Conservation (phyloP, 257 asterid genomes). For the Lavandula angustifolia region DNA sequence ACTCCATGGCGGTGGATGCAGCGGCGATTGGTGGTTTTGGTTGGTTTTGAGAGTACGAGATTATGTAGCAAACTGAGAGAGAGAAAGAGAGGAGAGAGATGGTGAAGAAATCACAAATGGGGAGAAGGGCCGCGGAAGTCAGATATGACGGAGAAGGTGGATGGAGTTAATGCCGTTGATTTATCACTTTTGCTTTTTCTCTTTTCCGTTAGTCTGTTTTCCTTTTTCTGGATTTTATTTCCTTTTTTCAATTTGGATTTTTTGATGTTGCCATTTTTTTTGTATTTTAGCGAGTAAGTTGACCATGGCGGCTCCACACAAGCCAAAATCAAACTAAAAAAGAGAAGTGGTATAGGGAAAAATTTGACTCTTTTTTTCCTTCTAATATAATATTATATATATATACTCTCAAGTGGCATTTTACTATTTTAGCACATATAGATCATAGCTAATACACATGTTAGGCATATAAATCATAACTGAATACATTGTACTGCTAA, state of each 20-base stretch:
- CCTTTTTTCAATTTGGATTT: not conserved
- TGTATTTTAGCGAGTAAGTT: not conserved
- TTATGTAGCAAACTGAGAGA: slow-evolving; percentile 1
- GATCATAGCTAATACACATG: not conserved
- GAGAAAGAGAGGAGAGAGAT: not conserved
- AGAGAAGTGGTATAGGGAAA: not conserved
- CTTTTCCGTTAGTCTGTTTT: not conserved
- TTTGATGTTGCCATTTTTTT: not conserved
- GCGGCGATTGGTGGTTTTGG: slow-evolving; percentile 27
- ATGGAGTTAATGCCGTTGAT: slow-evolving; percentile 34
- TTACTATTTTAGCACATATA: not conserved
- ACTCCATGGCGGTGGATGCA: slow-evolving; percentile 27
- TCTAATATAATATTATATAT: no score
- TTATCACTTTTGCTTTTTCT: not conserved
- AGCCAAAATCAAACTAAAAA: no score
- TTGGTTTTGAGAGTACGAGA: slow-evolving; percentile 25
- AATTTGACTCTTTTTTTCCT: not conserved
- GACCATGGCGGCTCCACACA: not conserved
- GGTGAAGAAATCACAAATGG: not conserved
- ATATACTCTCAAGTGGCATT: not conserved
- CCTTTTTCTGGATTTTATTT: not conserved
- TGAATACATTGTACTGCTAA: slow-evolving; percentile 5
- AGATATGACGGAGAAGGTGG: slow-evolving; percentile 26
- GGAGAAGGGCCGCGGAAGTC: slow-evolving; percentile 5
- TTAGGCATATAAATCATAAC: not conserved